A percentile compares a stretch with the other conserved stretches of the same genome.
Evolutionary conservation across 495 filamentous ascomycete genomes (phyloP).

Genomic region (Aspergillus affinis): DNA sequence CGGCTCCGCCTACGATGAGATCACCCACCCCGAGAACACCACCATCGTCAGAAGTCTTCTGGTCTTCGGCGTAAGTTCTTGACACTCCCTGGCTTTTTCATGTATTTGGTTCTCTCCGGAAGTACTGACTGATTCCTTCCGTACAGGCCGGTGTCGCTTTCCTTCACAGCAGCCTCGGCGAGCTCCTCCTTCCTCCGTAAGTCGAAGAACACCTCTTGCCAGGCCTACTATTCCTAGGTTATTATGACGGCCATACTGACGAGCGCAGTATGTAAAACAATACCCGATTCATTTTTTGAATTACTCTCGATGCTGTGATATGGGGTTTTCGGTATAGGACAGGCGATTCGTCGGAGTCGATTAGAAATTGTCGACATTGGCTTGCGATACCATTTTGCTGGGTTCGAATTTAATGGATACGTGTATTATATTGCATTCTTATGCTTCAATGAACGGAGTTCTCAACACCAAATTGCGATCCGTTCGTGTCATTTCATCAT

Average conservation of each 20-base stretch:
- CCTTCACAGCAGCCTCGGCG: slow-evolving; percentile 71
- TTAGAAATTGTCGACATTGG: slow-evolving; percentile 1
- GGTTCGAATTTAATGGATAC: slow-evolving; percentile 19
- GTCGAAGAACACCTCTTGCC: slow-evolving; percentile 20
- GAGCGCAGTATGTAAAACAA: slow-evolving; percentile 21
- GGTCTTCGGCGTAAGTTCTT: slow-evolving; percentile 66
- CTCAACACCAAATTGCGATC: not conserved
- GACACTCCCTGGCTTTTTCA: not conserved
- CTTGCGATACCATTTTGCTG: slow-evolving; percentile 12
- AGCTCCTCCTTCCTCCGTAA: slow-evolving; percentile 73
- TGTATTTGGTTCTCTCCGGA: not conserved
- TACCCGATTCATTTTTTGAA: slow-evolving; percentile 7
- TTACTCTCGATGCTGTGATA: slow-evolving; percentile 1
- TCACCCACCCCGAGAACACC: slow-evolving; percentile 72
- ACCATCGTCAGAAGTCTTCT: slow-evolving; percentile 70
- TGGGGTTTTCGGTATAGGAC: slow-evolving; percentile 1
- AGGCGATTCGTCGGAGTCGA: slow-evolving; percentile 9
- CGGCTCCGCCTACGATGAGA: slow-evolving; percentile 54
- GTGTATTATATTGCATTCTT: slow-evolving; percentile 25
- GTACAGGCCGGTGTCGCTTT: slow-evolving; percentile 69
- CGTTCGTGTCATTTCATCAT: too few species aligned
- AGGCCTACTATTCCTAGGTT: not conserved
- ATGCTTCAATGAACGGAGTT: slow-evolving; percentile 3
- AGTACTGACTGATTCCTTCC: slow-evolving; percentile 17
- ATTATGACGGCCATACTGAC: slow-evolving; percentile 7